Evolutionary conservation across 805 yeast species (phyloP).

Genomic region (Lachancea dasiensis): DNA sequence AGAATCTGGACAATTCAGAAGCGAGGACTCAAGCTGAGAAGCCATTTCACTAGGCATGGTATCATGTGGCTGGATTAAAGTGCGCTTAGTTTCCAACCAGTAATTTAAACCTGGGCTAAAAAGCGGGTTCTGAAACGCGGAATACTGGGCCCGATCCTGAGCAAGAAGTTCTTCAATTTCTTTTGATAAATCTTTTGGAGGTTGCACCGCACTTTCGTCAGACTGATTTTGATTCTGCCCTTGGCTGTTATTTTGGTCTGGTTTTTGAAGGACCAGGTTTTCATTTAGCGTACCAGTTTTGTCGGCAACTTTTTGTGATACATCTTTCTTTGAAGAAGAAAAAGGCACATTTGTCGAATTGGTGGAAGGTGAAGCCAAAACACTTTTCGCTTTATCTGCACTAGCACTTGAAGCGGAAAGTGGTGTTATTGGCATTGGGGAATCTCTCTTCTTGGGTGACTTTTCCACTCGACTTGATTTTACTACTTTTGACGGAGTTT

Average conservation of each 20-base stretch:
- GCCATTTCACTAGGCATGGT: slow-evolving; percentile 27
- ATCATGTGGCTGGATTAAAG: slow-evolving; percentile 26
- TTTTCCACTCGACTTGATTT: slow-evolving; percentile 15
- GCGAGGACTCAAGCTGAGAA: slow-evolving; percentile 59
- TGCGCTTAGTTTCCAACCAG: slow-evolving; percentile 28
- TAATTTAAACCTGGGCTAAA: slow-evolving; percentile 28
- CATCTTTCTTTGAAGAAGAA: slow-evolving; percentile 2
- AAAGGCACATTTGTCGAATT: slow-evolving; percentile 3
- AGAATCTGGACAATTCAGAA: slow-evolving; percentile 89
- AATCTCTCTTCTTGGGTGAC: slow-evolving; percentile 35
- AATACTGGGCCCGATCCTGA: slow-evolving; percentile 20
- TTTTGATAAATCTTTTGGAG: slow-evolving; percentile 26
- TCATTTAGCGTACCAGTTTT: slow-evolving; percentile 7
- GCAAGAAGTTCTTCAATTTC: slow-evolving; percentile 26
- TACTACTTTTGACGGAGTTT: slow-evolving; percentile 6
- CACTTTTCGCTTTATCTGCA: background rate
- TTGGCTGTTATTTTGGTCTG: background rate
- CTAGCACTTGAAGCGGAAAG: background rate
- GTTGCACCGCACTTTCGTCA: slow-evolving; percentile 12
- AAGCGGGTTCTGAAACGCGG: slow-evolving; percentile 26
- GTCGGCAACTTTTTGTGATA: slow-evolving; percentile 14
- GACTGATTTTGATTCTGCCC: slow-evolving; percentile 1
- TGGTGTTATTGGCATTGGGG: slow-evolving; percentile 22
- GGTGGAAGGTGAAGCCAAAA: slow-evolving; percentile 14
- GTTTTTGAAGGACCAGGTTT: slow-evolving; percentile 11